Evolutionary conservation across 306 rosid species (phyloP), one percentile per base, ranked within the genome.

Genomic region (Argentina anserina): DNA sequence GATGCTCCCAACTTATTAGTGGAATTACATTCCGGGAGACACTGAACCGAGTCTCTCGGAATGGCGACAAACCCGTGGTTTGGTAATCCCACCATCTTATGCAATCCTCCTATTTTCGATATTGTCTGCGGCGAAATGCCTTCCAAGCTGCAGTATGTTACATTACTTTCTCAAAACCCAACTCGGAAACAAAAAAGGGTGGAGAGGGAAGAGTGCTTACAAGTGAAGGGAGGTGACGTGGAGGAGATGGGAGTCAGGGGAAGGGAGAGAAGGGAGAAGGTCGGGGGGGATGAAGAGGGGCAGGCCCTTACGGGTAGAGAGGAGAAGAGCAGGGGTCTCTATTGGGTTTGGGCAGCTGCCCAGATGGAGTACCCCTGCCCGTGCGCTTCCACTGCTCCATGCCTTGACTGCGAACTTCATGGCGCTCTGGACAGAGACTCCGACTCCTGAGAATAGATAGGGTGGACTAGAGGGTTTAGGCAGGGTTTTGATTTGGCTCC

Each of bases 221-320:
- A 94, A 94, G 80, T 94, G 97, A 50, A 91, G 84, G 1, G 97
- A 92, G 47, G 91, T 86, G 53, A 89, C 80, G 72, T 94, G 98
- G 67, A 94, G 88, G 75, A 91, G 90, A 73, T 84, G 83, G 71
- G 90, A 89, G 75, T 93, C 88, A 23, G 98, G 98, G 17, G 85
- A 94, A 70, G 98, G 98, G n/a, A 94, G 92, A 75, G 96, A 89
- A 62, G 84, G 41, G 75, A 94, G 92, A 66, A 88, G 92, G 76
- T 94, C 98, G 2, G 95, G 98, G 39, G 97, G 52, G 43, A 81
- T 86, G 65, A 91, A 91, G 69, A 75, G 70, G 20, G 96, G 96
- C 9, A 94, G 90, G 13, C 96, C 98, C 85, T 91, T 89, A 7
- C 98, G 90, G 4, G 97, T 94, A 39, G 96, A 85, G 53, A 91